These are phyloP conservation scores for Arxiozyma slooffiae DNA, from an alignment of 1,139 yeast genomes.

Conservation along the genomic window DNA sequence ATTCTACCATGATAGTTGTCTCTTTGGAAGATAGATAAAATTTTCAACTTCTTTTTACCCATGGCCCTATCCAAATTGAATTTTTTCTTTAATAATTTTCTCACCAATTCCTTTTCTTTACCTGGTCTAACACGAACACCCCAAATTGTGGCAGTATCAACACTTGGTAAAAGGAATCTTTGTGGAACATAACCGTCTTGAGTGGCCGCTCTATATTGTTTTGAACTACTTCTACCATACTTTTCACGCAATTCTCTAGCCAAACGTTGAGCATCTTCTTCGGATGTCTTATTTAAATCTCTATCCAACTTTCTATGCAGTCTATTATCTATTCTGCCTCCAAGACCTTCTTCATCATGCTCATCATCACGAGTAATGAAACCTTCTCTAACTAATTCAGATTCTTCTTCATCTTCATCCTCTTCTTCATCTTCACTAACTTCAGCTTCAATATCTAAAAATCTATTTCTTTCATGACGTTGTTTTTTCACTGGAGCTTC, in stretches of 20 bases:
- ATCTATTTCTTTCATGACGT: constrained; percentile 72
- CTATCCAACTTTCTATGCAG: constrained; percentile 88
- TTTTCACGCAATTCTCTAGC: constrained; percentile 90
- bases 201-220: constrained; percentile 75
- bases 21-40: constrained; percentile 88
- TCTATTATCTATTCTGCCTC: constrained; percentile 42
- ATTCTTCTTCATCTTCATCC: constrained; percentile 87
- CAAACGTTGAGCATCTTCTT: constrained; percentile 88
- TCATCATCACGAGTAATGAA: constrained; percentile 61
- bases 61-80: constrained; percentile 36
- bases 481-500: constrained; percentile 54
- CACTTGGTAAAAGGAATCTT: constrained; percentile 85
- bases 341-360: constrained; percentile 43
- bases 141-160: constrained; percentile 93
- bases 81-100: constrained; percentile 73
- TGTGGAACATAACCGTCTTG: constrained; percentile 83
- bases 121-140: constrained; percentile 92
- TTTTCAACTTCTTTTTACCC: constrained; percentile 48
- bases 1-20: constrained; percentile 87
- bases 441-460: constrained; percentile 97
- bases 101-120: constrained; percentile 82
- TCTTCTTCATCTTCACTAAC: constrained; percentile 98
- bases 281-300: constrained; percentile 79
- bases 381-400: constrained; percentile 76
- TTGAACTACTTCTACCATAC: constrained; percentile 76